Evolutionary conservation across 495 filamentous ascomycete genomes (phyloP), one percentile per base, ranked within the genome.

Genomic region (Xylaria curta): DNA sequence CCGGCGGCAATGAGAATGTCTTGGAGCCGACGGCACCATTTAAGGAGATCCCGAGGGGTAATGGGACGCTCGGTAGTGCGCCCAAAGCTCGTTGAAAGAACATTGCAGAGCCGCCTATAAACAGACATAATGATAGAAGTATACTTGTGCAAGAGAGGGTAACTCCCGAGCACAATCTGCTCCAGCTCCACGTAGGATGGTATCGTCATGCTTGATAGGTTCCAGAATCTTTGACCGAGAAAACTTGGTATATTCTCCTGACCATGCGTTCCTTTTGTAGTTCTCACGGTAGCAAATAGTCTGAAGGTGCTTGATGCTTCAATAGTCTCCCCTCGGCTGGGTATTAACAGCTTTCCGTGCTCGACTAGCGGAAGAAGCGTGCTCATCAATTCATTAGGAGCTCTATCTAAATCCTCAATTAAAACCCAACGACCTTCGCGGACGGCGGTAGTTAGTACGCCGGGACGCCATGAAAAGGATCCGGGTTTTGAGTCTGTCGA

Each of bases 341-440:
- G 92, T 49, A 98, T 92, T 4, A 94, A 85, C 19, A 99, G 86
- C 79, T 97, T 93, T 2, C 93, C 87, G 54, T 91, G 87, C 77
- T 98, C 95, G 72, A 98, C 93, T 3, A 99, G 86, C 1, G 97
- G 95, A 38, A 98, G 84, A 47, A 99, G 87, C 3, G 93, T 92
- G 77, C 94, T 94, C 78, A 98, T 92, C 60, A 98, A 91, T 78
- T 98, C 96, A 68, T 91, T 94, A n/a, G 97, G 95, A 21, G 96
- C 97, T 64, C 95, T 92, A 78, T 99, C 93, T 36, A 99, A 86
- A 79, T 99, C 97, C 82, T 99, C 97, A 67, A 99, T 95, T 68
- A 98, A 83, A 6, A 99, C 90, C 97, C 96, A 98, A 76, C 94
- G 88, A 54, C 97, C 97, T 82, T 98, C 95, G 77, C 86, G 90